phyloP scores from a whole-genome alignment of 306 rosid genomes.

The Echinosophora koreensis region DNA sequence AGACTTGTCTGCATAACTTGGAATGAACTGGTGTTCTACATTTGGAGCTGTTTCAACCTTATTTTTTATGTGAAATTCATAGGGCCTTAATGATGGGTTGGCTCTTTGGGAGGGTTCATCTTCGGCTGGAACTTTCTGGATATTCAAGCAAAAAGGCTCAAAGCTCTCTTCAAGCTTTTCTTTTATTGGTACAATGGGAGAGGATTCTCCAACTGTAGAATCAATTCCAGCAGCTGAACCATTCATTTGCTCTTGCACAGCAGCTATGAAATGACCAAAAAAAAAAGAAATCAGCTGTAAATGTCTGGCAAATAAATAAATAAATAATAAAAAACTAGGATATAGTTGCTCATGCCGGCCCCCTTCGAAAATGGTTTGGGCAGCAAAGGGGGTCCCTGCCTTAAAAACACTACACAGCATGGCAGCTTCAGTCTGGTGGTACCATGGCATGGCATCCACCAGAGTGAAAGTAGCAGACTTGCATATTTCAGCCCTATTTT shows the following conservation, averaged over 20 bases:
- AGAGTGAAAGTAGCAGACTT: conserved; percentile 7
- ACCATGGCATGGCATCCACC: not conserved
- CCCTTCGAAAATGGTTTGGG: conserved; percentile 15
- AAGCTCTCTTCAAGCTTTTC: conserved; percentile 66
- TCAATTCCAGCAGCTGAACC: conserved; percentile 71
- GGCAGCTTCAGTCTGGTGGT: not conserved
- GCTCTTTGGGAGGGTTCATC: conserved; percentile 58
- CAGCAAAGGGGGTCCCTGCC: conserved; percentile 9
- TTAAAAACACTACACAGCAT: not conserved
- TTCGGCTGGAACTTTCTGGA: conserved; percentile 58
- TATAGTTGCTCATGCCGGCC: not conserved
- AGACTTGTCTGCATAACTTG: conserved; percentile 60
- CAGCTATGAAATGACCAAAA: conserved; percentile 58
- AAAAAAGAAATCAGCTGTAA: conserved; percentile 37
- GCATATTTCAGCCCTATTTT: not conserved
- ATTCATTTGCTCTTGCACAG: conserved; percentile 64
- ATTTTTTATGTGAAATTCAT: conserved; percentile 62
- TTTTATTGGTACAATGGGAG: conserved; percentile 63
- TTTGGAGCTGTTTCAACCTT: conserved; percentile 60
- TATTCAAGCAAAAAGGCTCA: conserved; percentile 65
- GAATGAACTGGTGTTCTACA: conserved; percentile 83
- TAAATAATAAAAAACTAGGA: conserved; percentile 6
- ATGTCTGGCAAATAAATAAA: conserved; percentile 25
- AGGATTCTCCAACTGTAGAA: conserved; percentile 90
- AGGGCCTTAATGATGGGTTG: conserved; percentile 51